These are phyloP conservation scores for Penicillium angulare DNA, from an alignment of 495 filamentous ascomycete genomes.

Conservation along the genomic window DNA sequence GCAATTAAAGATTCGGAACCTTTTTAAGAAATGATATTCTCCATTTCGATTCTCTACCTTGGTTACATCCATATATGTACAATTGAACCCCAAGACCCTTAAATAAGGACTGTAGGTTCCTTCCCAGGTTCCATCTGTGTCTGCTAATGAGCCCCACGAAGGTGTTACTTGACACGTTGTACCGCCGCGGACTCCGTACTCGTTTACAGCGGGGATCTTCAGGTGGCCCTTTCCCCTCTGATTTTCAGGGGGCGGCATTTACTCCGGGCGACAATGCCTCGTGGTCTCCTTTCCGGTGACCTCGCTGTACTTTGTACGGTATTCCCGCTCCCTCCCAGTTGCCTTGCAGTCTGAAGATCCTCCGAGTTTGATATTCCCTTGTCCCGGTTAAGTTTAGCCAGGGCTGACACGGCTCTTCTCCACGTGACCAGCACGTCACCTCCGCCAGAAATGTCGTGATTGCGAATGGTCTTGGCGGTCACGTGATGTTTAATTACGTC, in stretches of 20 bases:
- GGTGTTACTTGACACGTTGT: not conserved
- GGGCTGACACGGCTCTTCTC: not conserved
- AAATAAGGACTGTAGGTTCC: too few species aligned
- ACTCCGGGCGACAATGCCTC: constrained; percentile 1
- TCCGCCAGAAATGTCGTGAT: constrained; percentile 27
- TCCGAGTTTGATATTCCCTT: too few species aligned
- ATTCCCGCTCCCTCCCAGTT: too few species aligned
- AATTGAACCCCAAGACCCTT: too few species aligned
- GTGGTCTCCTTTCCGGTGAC: not conserved
- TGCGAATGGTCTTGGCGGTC: not conserved
- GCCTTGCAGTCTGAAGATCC: too few species aligned
- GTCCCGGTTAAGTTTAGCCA: too few species aligned
- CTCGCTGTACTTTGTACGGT: not conserved
- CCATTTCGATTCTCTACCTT: too few species aligned
- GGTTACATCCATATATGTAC: too few species aligned
- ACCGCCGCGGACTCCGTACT: constrained; percentile 12
- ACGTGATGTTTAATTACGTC: not conserved
- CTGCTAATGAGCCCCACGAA: not conserved
- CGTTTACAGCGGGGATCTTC: constrained; percentile 21
- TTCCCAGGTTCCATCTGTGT: too few species aligned
- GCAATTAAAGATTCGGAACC: too few species aligned
- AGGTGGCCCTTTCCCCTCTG: not conserved
- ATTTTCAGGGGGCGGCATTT: constrained; percentile 30
- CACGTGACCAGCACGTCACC: constrained; percentile 29
- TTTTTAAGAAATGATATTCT: too few species aligned